Evolutionary conservation across 441 rosid species (phyloP).

Genomic region (Macaranga tanarius): DNA sequence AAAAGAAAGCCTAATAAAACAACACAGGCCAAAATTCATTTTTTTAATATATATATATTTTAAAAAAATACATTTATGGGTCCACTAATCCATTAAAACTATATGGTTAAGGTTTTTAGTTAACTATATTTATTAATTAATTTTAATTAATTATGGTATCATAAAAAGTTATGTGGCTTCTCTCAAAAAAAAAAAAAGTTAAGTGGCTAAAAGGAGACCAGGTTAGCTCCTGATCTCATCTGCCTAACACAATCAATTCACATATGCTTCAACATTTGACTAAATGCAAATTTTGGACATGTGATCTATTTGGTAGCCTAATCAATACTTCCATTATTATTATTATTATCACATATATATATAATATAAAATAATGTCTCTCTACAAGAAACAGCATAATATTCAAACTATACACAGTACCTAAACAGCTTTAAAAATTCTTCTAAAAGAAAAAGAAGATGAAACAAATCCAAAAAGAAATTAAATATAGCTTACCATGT

Average conservation of each 20-base stretch:
- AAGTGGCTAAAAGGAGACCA: background rate
- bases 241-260: background rate
- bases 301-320: slow-evolving; percentile 30
- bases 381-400: slow-evolving; percentile 31
- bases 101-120: background rate
- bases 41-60: no score
- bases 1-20: background rate
- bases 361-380: slow-evolving; percentile 31
- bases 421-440: background rate
- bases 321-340: slow-evolving; percentile 9
- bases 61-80: no score
- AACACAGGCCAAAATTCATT: background rate
- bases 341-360: background rate
- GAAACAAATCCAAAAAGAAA: no score
- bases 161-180: no score
- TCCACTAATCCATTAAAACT: slow-evolving; percentile 2
- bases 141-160: background rate
- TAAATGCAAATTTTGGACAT: slow-evolving; percentile 27
- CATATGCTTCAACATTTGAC: slow-evolving; percentile 2
- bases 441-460: no score
- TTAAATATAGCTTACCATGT: slow-evolving; percentile 44
- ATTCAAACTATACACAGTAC: background rate
- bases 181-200: background rate
- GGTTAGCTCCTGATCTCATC: background rate
- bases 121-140: background rate